A percentile compares a stretch with the other conserved stretches of the same genome.
These are phyloP conservation scores for Amanita pseudoporphyria DNA, from an alignment of 768 basidiomycete genomes.

Conservation along the genomic window DNA sequence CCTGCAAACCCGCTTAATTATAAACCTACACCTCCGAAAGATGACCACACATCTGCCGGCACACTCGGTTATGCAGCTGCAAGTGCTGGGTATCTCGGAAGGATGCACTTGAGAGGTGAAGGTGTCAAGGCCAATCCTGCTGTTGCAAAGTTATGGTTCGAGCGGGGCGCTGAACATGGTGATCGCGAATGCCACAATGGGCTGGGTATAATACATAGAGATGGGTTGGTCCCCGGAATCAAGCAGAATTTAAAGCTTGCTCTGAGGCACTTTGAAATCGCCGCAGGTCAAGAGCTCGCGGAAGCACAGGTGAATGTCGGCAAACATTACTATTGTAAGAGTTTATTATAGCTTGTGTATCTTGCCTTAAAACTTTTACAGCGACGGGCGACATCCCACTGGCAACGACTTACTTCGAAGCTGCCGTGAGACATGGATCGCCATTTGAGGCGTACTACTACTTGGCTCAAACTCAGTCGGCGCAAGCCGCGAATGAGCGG, in stretches of 20 bases:
- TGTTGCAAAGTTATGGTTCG: conserved; percentile 89
- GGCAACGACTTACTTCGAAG: conserved; percentile 73
- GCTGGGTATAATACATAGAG: conserved; percentile 86
- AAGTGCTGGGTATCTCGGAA: conserved; percentile 82
- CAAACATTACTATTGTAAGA: conserved; percentile 51
- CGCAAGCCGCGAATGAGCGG: conserved; percentile 35
- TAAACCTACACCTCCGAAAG: conserved; percentile 32
- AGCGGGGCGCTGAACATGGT: conserved; percentile 68
- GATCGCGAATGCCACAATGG: conserved; percentile 89
- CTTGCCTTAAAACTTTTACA: conserved; percentile 18
- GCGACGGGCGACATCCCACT: conserved; percentile 57
- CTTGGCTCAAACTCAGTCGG: conserved; percentile 72
- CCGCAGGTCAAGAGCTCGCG: conserved; percentile 80
- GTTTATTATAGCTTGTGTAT: conserved; percentile 27
- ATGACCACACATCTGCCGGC: conserved; percentile 34
- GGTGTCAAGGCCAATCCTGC: conserved; percentile 71
- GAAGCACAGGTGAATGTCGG: conserved; percentile 91
- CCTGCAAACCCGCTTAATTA: conserved; percentile 44
- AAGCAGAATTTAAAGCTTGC: conserved; percentile 59
- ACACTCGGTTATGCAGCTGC: conserved; percentile 51
- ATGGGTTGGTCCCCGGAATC: conserved; percentile 67
- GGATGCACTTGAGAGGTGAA: conserved; percentile 93
- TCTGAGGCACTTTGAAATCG: conserved; percentile 56
- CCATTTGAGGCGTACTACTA: conserved; percentile 95
- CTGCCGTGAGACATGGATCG: conserved; percentile 78